Conservation (phyloP, 192 early-diverging fungal species). For the Kickxella alabastrina region DNA sequence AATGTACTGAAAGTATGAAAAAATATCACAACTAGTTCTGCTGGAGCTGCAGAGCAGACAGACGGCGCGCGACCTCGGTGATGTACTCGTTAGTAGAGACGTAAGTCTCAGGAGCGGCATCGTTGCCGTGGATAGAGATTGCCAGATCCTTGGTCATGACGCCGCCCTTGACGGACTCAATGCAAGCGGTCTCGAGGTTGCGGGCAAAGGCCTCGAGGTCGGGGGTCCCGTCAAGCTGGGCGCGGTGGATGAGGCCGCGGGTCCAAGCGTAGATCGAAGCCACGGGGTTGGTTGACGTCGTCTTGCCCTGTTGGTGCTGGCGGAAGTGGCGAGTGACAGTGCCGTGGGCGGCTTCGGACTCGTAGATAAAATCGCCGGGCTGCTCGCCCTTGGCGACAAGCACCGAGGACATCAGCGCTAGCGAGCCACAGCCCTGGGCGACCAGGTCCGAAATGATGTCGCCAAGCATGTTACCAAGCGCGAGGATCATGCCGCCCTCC, state of each 20-base stretch:
- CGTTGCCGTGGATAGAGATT: constrained; percentile 83
- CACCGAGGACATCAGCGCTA: constrained; percentile 96
- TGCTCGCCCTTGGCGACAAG: constrained; percentile 89
- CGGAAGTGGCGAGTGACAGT: constrained; percentile 93
- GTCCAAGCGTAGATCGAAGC: constrained; percentile 97
- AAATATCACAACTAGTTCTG: too few relatives aligned
- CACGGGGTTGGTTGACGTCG: constrained; percentile 95
- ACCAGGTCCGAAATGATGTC: constrained; percentile 96
- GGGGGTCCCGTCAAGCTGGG: constrained; percentile 83
- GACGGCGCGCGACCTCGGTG: constrained; percentile 69
- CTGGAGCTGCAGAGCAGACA: constrained; percentile 31
- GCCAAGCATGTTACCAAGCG: constrained; percentile 93
- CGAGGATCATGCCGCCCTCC: constrained; percentile 89
- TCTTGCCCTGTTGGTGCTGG: constrained; percentile 92
- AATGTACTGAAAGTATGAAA: too few relatives aligned
- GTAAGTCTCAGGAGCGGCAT: constrained; percentile 74
- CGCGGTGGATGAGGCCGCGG: constrained; percentile 90
- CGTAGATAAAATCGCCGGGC: constrained; percentile 66
- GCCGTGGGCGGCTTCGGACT: constrained; percentile 97
- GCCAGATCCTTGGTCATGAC: constrained; percentile 99
- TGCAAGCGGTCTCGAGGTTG: constrained; percentile 82
- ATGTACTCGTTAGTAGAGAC: constrained; percentile 87
- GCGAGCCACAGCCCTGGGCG: constrained; percentile 93
- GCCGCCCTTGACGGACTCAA: constrained; percentile 78
- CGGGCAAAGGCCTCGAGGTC: constrained; percentile 69